Evolutionary conservation across 495 filamentous ascomycete species (phyloP).

Genomic region (Penicillium cataractarum): DNA sequence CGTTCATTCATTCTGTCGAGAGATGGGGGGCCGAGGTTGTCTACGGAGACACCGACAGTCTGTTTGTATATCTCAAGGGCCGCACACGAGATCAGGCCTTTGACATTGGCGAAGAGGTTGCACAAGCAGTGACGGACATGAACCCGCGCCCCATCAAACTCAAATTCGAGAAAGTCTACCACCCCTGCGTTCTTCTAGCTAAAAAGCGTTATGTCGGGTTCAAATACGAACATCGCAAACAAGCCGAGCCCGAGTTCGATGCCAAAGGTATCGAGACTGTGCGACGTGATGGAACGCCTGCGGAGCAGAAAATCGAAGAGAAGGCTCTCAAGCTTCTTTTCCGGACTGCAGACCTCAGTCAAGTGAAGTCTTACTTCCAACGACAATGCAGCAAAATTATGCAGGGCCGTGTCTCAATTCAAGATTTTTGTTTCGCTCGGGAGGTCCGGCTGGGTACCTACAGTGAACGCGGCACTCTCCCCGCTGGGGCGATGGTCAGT

Average conservation of each 20-base stretch:
- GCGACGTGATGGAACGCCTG: conserved; percentile 89
- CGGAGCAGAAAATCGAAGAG: conserved; percentile 97
- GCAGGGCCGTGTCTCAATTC: conserved; percentile 82
- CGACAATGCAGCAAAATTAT: conserved; percentile 91
- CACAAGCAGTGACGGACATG: conserved; percentile 82
- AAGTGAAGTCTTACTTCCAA: conserved; percentile 92
- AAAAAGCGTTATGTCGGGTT: conserved; percentile 99
- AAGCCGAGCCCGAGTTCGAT: conserved; percentile 88
- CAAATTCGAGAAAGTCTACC: conserved; percentile 98
- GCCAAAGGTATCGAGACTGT: conserved; percentile 99
- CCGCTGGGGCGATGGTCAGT: conserved; percentile 86
- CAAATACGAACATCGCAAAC: conserved; percentile 83
- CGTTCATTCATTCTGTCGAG: conserved; percentile 83
- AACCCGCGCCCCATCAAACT: conserved; percentile 94
- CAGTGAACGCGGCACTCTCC: conserved; percentile 74
- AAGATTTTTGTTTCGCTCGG: conserved; percentile 93
- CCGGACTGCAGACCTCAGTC: conserved; percentile 82
- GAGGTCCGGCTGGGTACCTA: conserved; percentile 93
- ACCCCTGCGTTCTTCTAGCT: conserved; percentile 88
- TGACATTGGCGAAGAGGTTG: conserved; percentile 89
- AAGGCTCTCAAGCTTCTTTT: conserved; percentile 89
- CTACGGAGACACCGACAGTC: conserved; percentile 95
- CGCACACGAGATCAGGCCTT: conserved; percentile 87
- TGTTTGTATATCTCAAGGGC: conserved; percentile 92
- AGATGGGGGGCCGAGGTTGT: conserved; percentile 95